Evolutionary conservation across 1,284 basidiomycete species (phyloP), one percentile per base, ranked within the genome.

Genomic region (Ganoderma multipileum): DNA sequence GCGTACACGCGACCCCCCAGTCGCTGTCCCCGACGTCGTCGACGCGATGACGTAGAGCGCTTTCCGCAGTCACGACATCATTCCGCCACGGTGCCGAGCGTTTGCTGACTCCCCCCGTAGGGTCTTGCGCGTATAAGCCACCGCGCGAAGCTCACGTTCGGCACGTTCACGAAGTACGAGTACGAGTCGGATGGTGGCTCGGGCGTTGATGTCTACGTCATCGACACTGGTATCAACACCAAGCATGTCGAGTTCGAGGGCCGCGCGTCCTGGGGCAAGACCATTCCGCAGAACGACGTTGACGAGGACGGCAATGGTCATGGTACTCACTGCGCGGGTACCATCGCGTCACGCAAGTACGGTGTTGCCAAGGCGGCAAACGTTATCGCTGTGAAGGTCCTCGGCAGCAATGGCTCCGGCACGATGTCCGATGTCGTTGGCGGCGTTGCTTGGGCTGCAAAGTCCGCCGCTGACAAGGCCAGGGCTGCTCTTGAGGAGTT

Each of bases 111-210:
- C 23, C 36, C 20, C 44, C 23, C 38, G 62, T 64, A 95, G 95
- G 96, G 98, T 79, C 91, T 99, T 52, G 97, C 97, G 60, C 94
- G 98, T 68, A 90, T 99, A 78, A 97, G 95, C 73, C 98, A 99
- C 83, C 91, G 96, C 66, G 75, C 85, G 28, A 89, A 83, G 76
- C 90, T 99, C 33, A 84, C 85, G 33, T 91, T 99, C 73, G 83
- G 88, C 67, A 99, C 95, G 36, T 99, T 98, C 85, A 91, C 86
- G 74, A 90, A 89, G 81, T 99, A 99, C 82, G 83, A 90, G 67
- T 96, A 94, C 80, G 86, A 96, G 70, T 41, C 80, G 1, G 68
- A 85, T 9, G 96, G 92, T 57, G 98, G 97, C 66, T 91, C 95
- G 66, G 97, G 97, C 75, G 97, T 99, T 30, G 79, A 80, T 55